A percentile compares a stretch with the other conserved stretches of the same genome.
These are phyloP conservation scores for Secale cereale DNA, from an alignment of 176 grass and related monocot species.

Conservation along the genomic window DNA sequence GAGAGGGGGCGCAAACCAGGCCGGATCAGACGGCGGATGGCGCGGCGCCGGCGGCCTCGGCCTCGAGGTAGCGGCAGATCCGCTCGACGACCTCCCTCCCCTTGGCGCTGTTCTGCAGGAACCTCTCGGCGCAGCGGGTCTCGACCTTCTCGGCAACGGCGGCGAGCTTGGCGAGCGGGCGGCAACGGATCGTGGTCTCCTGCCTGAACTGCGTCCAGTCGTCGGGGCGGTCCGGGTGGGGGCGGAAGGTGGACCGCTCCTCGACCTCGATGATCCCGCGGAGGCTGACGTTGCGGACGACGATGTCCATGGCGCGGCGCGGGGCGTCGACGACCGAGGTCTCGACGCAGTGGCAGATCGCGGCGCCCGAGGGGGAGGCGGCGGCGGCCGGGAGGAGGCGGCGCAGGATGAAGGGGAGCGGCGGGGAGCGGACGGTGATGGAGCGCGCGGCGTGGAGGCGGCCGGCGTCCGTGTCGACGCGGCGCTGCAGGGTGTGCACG, in stretches of 20 bases:
- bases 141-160: conserved; percentile 89
- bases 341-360: conserved; percentile 89
- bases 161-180: conserved; percentile 72
- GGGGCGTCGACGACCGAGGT: conserved; percentile 67
- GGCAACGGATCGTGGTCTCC: conserved; percentile 85
- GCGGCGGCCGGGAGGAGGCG: conserved; percentile 60
- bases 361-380: conserved; percentile 56
- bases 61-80: conserved; percentile 87
- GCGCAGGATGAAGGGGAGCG: conserved; percentile 80
- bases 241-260: conserved; percentile 70
- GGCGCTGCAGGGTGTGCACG: conserved; percentile 76
- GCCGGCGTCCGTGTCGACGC: conserved; percentile 46
- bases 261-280: conserved; percentile 74
- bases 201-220: conserved; percentile 84
- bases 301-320: conserved; percentile 76
- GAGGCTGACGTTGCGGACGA: conserved; percentile 71
- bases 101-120: conserved; percentile 80
- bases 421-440: conserved; percentile 75
- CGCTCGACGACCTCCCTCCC: conserved; percentile 91
- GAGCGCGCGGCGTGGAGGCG: conserved; percentile 70
- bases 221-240: conserved; percentile 69
- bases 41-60: conserved; percentile 40
- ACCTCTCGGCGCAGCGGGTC: conserved; percentile 74
- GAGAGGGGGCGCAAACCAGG: conserved; percentile 9
- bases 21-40: conserved; percentile 28